Evolutionary conservation across 1,139 yeast species (phyloP).

Genomic region (Scheffersomyces insectosa): DNA sequence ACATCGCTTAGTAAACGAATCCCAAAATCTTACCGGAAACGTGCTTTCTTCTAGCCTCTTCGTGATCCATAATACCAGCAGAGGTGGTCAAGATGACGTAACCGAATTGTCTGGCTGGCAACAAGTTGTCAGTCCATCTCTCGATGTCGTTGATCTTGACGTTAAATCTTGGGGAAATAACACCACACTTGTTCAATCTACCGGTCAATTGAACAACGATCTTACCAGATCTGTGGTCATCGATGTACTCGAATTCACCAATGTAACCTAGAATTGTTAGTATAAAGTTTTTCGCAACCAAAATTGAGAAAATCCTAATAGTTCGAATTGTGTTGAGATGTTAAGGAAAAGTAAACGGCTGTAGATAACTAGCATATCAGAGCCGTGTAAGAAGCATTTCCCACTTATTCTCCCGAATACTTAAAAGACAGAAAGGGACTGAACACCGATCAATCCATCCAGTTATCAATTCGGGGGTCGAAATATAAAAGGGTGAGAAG

Average conservation of each 20-base stretch:
- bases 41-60: slow-evolving; percentile 99
- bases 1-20: slow-evolving; percentile 63
- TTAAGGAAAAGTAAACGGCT: slow-evolving; percentile 77
- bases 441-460: slow-evolving; percentile 89
- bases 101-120: slow-evolving; percentile 99
- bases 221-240: slow-evolving; percentile 99
- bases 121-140: slow-evolving; percentile 96
- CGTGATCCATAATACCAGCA: slow-evolving; percentile 99
- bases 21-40: slow-evolving; percentile 98
- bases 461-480: slow-evolving; percentile 87
- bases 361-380: slow-evolving; percentile 30
- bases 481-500: slow-evolving; percentile 3
- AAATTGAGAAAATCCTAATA: slow-evolving; percentile 8
- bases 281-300: slow-evolving; percentile 9
- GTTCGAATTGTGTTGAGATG: slow-evolving; percentile 31
- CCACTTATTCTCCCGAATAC: slow-evolving; percentile 83
- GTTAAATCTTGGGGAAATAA: slow-evolving; percentile 96
- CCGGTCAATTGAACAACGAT: slow-evolving; percentile 96
- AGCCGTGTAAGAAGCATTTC: slow-evolving; percentile 82
- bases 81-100: slow-evolving; percentile 96
- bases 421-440: slow-evolving; percentile 97
- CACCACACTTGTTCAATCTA: slow-evolving; percentile 98
- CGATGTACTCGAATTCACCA: slow-evolving; percentile 98
- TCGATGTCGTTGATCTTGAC: slow-evolving; percentile 91
- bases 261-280: slow-evolving; percentile 66